Conservation (phyloP, 768 basidiomycete species). For the Mycena floridula region DNA sequence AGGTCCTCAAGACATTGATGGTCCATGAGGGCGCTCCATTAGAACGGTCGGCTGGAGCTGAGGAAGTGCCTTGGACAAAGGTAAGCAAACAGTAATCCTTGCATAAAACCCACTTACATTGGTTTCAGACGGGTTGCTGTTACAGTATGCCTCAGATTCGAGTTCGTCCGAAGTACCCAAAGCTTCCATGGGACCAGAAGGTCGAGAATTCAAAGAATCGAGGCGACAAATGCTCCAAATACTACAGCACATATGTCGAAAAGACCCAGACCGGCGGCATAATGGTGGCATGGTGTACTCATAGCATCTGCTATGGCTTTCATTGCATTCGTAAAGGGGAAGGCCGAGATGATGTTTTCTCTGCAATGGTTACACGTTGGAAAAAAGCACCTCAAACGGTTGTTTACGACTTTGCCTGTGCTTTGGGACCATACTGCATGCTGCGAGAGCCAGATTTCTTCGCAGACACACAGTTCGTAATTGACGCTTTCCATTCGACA, state of each 20-base stretch:
- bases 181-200: constrained; percentile 16
- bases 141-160: constrained; percentile 25
- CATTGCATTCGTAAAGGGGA: constrained; percentile 16
- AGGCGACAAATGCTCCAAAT: constrained; percentile 10
- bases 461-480: constrained; percentile 23
- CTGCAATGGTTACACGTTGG: constrained; percentile 21
- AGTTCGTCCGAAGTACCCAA: constrained; percentile 19
- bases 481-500: constrained; percentile 27
- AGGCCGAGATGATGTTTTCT: constrained; percentile 21
- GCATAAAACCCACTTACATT: neutral
- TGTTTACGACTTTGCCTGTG: constrained; percentile 28
- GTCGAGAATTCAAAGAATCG: constrained; percentile 7
- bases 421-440: constrained; percentile 21
- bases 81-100: neutral
- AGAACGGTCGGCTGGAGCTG: neutral
- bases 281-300: constrained; percentile 6
- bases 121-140: constrained; percentile 21
- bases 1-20: neutral
- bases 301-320: constrained; percentile 13
- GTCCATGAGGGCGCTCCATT: neutral
- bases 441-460: constrained; percentile 22
- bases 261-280: constrained; percentile 3
- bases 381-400: constrained; percentile 18
- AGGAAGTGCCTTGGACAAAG: neutral
- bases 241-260: constrained; percentile 9